A percentile compares a stretch with the other conserved stretches of the same genome.
phyloP scores from a whole-genome alignment of 2,329 filamentous ascomycete species.

The Scedosporium dehoogii region DNA sequence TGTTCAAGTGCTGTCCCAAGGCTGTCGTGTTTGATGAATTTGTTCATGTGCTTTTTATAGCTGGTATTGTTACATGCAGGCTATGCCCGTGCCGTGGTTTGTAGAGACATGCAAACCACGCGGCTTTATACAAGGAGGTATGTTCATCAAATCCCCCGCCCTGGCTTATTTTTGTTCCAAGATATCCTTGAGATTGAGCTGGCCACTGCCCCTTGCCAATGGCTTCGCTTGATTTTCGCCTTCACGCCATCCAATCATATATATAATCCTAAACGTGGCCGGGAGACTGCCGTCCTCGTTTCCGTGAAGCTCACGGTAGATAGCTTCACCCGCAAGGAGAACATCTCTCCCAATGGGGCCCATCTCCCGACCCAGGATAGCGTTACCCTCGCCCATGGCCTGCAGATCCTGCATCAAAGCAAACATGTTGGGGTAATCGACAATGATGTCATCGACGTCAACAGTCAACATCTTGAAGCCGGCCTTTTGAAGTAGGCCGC shows the following conservation, averaged over 20 bases:
- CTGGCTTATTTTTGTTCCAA: slow-evolving; percentile 33
- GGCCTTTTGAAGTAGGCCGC: slow-evolving; percentile 73
- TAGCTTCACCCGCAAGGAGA: slow-evolving; percentile 74
- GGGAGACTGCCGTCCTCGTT: slow-evolving; percentile 69
- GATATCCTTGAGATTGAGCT: slow-evolving; percentile 83
- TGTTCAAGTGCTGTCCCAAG: not conserved
- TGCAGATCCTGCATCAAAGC: slow-evolving; percentile 89
- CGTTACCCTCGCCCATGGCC: slow-evolving; percentile 92
- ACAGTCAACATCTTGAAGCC: slow-evolving; percentile 95
- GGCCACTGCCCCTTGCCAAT: slow-evolving; percentile 70
- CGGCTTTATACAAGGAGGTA: slow-evolving; percentile 5
- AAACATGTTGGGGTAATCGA: slow-evolving; percentile 86
- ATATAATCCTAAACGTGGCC: slow-evolving; percentile 90
- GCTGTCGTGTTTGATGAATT: not conserved
- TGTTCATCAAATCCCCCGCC: not conserved
- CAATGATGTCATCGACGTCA: slow-evolving; percentile 92
- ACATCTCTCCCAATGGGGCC: slow-evolving; percentile 73
- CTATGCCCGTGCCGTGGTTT: not conserved
- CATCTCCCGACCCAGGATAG: slow-evolving; percentile 74
- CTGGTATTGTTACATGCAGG: not conserved
- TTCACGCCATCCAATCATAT: slow-evolving; percentile 98
- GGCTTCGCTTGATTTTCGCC: slow-evolving; percentile 70
- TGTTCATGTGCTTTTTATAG: not conserved
- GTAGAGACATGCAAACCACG: no score
- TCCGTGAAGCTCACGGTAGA: slow-evolving; percentile 80